Base-by-base conservation (phyloP, 1,284 basidiomycete species). In the Rhodotorula mucilaginosa region DNA sequence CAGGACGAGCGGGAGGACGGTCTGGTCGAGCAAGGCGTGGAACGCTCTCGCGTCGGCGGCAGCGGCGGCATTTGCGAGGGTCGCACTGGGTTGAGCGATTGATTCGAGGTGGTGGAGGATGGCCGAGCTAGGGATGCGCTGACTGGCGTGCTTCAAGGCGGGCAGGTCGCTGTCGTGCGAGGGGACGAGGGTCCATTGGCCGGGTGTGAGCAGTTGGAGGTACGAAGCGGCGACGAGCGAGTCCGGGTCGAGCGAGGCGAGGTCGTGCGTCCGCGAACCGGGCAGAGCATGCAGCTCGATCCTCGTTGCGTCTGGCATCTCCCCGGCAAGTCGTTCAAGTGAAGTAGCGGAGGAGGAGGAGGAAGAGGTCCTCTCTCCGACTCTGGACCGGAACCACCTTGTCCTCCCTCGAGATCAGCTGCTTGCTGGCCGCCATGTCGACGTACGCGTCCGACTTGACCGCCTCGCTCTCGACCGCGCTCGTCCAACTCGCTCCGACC, bases 221-320 rank as follows among this genome's bases (percentile, higher is more conserved):
- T 75, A 75, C 19, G 69, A 69, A 3, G 74, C 74, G 0, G 70
- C 70, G 65, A 75, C 72, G 39, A 75, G 69, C 7, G 65, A 71
- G 12, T 73, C 54, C 0, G 74, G 71, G 57, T 75, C 74, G 21
- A 75, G 65, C 16, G 65, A 69, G 2, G 69, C 69, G 18, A 75
- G 46, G 61, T 75, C 74, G 58, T 75, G 67, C 3, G 34, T 71
- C n/a, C 34, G 19, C 2, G 65, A 66, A 0, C 72, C 72, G 2
- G 74, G 62, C 46, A 71, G 39, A 15, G 65, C 68, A 64, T 69
- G 57, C 16, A 75, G 68, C 63, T 74, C 60, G 16, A 70, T 60
- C 3, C 5, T 16, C 47, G 10, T 49, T 8, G 60, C 52, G 59
- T 26, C 58, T 21, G n/a, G 23, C 10, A 23, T n/a, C 19, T 16